Evolutionary conservation across 2,329 filamentous ascomycete species (phyloP).

Genomic region (Epichloe sylvatica): DNA sequence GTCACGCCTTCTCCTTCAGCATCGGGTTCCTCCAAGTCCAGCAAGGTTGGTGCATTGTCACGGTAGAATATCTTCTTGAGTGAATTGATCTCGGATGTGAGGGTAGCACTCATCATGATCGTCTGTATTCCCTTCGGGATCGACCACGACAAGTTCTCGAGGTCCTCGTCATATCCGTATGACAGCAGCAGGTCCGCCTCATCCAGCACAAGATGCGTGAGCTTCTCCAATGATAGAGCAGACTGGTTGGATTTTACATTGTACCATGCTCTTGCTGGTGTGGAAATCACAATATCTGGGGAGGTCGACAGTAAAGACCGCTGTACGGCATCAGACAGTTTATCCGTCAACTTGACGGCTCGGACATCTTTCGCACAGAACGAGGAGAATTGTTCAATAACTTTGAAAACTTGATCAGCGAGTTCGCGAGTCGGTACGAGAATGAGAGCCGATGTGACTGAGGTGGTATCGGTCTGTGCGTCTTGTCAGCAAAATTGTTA

Average conservation of each 20-base stretch:
- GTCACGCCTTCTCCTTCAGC: constrained; percentile 62
- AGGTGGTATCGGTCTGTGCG: constrained; percentile 32
- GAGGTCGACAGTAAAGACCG: constrained; percentile 70
- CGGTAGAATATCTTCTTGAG: constrained; percentile 76
- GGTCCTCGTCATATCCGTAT: constrained; percentile 86
- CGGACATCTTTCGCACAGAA: constrained; percentile 79
- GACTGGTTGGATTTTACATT: constrained; percentile 54
- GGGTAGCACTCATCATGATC: constrained; percentile 83
- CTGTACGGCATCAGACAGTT: constrained; percentile 79
- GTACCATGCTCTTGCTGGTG: constrained; percentile 68
- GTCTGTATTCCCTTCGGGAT: constrained; percentile 80
- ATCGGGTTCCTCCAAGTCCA: constrained; percentile 75
- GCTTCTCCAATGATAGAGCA: constrained; percentile 53
- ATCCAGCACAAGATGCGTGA: constrained; percentile 75
- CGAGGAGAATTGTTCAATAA: constrained; percentile 59
- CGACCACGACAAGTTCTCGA: constrained; percentile 62
- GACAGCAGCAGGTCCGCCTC: constrained; percentile 88
- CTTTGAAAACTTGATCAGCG: constrained; percentile 76
- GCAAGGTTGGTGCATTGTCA: constrained; percentile 48
- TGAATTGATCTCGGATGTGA: constrained; percentile 75
- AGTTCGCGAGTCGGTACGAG: constrained; percentile 91
- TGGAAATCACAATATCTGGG: constrained; percentile 83
- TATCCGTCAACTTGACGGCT: constrained; percentile 76
- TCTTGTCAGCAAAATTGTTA: constrained; percentile 4
- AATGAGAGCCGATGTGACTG: constrained; percentile 61